These are phyloP conservation scores for Diaporthe nobilis DNA, from an alignment of 2,329 filamentous ascomycete genomes.

Conservation along the genomic window DNA sequence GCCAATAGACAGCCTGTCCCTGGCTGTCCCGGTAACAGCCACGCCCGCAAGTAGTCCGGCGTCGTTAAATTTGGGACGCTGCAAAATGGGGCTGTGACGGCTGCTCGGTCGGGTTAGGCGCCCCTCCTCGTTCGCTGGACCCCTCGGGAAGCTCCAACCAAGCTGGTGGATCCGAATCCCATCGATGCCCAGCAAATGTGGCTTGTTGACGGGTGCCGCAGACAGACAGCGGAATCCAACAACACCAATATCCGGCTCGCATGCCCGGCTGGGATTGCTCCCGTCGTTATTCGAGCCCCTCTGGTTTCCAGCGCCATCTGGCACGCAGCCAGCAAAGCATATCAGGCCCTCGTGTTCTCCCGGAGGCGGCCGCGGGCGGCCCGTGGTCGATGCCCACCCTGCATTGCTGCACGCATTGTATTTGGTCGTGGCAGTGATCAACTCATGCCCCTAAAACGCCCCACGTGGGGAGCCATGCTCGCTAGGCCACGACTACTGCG, in stretches of 20 bases:
- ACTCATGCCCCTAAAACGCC: conserved; percentile 32
- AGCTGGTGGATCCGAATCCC: conserved; percentile 21
- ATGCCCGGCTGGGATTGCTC: background rate
- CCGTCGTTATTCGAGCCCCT: background rate
- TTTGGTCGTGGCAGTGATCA: conserved; percentile 29
- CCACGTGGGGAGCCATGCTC: conserved; percentile 26
- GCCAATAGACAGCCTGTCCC: conserved; percentile 26
- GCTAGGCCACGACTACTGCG: conserved; percentile 22
- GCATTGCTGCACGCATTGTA: conserved; percentile 12
- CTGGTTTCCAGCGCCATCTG: background rate
- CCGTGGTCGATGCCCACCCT: conserved; percentile 14
- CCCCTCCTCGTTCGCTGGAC: background rate
- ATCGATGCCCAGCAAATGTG: background rate
- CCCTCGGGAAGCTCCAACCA: conserved; percentile 29
- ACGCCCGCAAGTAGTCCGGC: conserved; percentile 14
- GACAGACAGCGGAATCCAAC: background rate
- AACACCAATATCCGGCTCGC: background rate
- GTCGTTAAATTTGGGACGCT: conserved; percentile 26
- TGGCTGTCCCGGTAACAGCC: conserved; percentile 29
- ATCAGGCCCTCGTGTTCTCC: conserved; percentile 8
- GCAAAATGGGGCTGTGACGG: conserved; percentile 9
- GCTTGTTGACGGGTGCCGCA: conserved; percentile 2
- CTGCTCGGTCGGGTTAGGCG: background rate
- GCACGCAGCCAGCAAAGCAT: background rate
- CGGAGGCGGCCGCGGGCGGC: conserved; percentile 18